A percentile compares a stretch with the other conserved stretches of the same genome.
phyloP scores from a whole-genome alignment of 2,329 filamentous ascomycete genomes.

The Paecilomyces dactylethromorphus region DNA sequence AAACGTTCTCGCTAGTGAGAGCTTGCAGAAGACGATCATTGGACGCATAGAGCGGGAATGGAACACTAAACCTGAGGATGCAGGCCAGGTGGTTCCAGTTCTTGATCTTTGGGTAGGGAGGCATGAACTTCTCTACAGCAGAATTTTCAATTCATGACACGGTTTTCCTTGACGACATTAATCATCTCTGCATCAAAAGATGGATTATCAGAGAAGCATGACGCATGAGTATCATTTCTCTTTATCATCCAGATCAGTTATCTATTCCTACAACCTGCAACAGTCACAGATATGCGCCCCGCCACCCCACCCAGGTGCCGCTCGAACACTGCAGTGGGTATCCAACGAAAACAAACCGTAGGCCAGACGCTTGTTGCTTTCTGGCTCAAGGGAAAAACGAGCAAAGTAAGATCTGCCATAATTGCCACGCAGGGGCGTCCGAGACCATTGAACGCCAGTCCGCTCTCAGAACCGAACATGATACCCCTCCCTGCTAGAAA shows the following conservation, averaged over 20 bases:
- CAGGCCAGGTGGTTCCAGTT: slow-evolving; percentile 54
- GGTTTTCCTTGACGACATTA: no score
- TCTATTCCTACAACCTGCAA: slow-evolving; percentile 28
- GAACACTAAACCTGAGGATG: slow-evolving; percentile 45
- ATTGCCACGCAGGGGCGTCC: background rate
- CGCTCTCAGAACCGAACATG: slow-evolving; percentile 6
- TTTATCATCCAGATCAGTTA: slow-evolving; percentile 13
- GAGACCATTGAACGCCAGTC: slow-evolving; percentile 20
- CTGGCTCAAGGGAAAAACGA: slow-evolving; percentile 10
- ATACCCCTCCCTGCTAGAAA: slow-evolving; percentile 24
- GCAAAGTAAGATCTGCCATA: slow-evolving; percentile 10
- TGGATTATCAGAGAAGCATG: slow-evolving; percentile 5
- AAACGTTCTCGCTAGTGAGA: slow-evolving; percentile 48
- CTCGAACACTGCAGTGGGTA: slow-evolving; percentile 21
- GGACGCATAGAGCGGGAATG: slow-evolving; percentile 44
- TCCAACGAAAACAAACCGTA: slow-evolving; percentile 16
- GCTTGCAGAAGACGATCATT: slow-evolving; percentile 47
- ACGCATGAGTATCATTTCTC: slow-evolving; percentile 16
- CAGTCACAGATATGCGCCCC: slow-evolving; percentile 8
- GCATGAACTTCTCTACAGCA: slow-evolving; percentile 59
- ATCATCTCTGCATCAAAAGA: background rate
- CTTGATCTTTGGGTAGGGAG: slow-evolving; percentile 60
- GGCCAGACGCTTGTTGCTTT: slow-evolving; percentile 11
- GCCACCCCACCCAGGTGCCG: slow-evolving; percentile 15
- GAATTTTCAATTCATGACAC: slow-evolving; percentile 60